These are phyloP conservation scores for Pseudocercospora macadamiae DNA, from an alignment of 2,329 filamentous ascomycete genomes.

Conservation along the genomic window DNA sequence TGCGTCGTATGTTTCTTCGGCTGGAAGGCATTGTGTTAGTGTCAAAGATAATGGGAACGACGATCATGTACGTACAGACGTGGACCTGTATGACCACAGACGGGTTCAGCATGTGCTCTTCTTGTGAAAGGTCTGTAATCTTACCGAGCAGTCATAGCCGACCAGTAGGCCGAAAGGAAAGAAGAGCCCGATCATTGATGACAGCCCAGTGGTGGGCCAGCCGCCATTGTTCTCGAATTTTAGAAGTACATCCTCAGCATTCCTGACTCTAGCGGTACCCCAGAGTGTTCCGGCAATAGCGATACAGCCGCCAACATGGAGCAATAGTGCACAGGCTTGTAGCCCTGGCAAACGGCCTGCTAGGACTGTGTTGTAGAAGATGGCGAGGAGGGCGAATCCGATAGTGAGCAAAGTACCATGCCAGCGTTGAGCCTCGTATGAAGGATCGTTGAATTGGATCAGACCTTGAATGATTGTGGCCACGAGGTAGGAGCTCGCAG, in stretches of 20 bases:
- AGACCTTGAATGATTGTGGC: slow-evolving; percentile 29
- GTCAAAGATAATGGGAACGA: too few relatives aligned
- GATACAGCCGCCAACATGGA: slow-evolving; percentile 58
- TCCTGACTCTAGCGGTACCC: slow-evolving; percentile 45
- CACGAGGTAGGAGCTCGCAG: background rate
- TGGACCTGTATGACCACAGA: too few relatives aligned
- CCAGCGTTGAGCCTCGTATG: slow-evolving; percentile 39
- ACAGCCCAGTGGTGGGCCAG: slow-evolving; percentile 48
- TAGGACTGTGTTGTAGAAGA: slow-evolving; percentile 49
- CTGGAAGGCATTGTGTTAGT: too few relatives aligned
- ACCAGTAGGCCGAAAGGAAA: slow-evolving; percentile 28
- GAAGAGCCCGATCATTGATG: slow-evolving; percentile 49
- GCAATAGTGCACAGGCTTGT: slow-evolving; percentile 52
- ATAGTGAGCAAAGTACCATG: slow-evolving; percentile 55
- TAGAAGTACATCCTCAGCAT: slow-evolving; percentile 50
- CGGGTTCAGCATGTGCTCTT: too few relatives aligned
- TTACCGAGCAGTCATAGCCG: slow-evolving; percentile 30
- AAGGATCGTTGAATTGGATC: slow-evolving; percentile 19
- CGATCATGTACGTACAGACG: too few relatives aligned
- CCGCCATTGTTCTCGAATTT: slow-evolving; percentile 52
- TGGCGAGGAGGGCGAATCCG: slow-evolving; percentile 43
- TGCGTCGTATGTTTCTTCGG: slow-evolving; percentile 34
- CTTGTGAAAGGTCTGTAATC: too few relatives aligned
- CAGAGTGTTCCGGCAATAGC: slow-evolving; percentile 54
- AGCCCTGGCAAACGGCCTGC: slow-evolving; percentile 50